Base-by-base conservation (phyloP, 2,329 filamentous ascomycete species). In the Aspergillus ochraceoroseus region DNA sequence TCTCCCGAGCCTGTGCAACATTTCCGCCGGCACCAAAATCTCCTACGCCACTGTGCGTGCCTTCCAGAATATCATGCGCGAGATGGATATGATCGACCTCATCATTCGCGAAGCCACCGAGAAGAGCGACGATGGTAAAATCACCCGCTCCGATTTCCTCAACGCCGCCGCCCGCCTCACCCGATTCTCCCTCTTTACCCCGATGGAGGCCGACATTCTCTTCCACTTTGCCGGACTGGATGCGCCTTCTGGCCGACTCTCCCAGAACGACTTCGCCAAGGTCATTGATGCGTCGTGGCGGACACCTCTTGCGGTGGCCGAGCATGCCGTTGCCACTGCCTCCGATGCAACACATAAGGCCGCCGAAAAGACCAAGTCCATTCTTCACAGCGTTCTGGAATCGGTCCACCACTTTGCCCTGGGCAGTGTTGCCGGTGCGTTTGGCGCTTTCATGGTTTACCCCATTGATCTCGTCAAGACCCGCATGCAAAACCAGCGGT, bases 381-480 rank as follows among this genome's bases (percentile, higher is more conserved):
- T 88, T 46, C 53, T 94, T 11, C 70, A 80, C 48, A 71, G 77
- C 40, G 61, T 87, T 20, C 66, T 86, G 9, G 85, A 89, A 61
- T 94, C 89, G 1, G 78, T 74, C 2, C 94, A 95, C 66, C 89
- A 94, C 73, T 98, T 98, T 62, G 80, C 72, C 2, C 79, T 98
- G 5, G 92, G 92, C 44, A 88, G 85, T 62, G 54, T 95, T 53
- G 92, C 92, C 5, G 92, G 92, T 67, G 92, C 92, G 7, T 98
- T 98, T 62, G 92, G 92, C 63, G 92, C 92, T 8, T 96, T 98
- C 65, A 95, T 98, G 87, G 92, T 98, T 38, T 98, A 98, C 65
- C 92, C 92, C 15, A 96, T 98, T 61, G 92, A 98, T 71, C 72
- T 98, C 47, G 92, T 98, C 65, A 98, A 98, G 78, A 98, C 92